Conservation (phyloP, 2,329 filamentous ascomycete genomes). For the Sporothrix brasiliensis region DNA sequence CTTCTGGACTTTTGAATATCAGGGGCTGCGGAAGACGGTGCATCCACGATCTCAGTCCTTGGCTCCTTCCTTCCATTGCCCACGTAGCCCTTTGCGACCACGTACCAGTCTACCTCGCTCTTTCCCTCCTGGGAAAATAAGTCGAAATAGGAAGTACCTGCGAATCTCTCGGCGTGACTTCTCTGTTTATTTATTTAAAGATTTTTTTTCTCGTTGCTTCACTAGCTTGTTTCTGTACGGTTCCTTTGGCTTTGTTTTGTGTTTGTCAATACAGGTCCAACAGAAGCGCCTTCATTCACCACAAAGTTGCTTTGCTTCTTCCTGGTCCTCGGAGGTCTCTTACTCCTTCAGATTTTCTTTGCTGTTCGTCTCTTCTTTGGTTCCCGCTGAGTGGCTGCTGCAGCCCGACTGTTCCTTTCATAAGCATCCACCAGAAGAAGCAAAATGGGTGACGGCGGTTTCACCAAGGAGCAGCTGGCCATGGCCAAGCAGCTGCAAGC, state of each 20-base stretch:
- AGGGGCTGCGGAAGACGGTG: not conserved
- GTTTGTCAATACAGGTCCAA: not conserved
- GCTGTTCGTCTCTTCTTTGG: too few relatives aligned
- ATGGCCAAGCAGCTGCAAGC: conserved; percentile 33
- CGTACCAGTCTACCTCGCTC: not conserved
- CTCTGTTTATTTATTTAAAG: not conserved
- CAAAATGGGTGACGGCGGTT: conserved; percentile 1
- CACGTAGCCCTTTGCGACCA: not conserved
- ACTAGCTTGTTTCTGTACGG: not conserved
- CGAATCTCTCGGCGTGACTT: not conserved
- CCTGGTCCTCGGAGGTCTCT: too few relatives aligned
- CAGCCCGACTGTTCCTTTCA: not conserved
- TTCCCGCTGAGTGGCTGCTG: not conserved
- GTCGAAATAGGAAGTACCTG: not conserved
- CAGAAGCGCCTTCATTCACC: not conserved
- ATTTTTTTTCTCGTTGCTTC: not conserved
- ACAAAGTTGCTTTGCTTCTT: too few relatives aligned
- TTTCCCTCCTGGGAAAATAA: conserved; percentile 10
- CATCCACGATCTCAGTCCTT: not conserved
- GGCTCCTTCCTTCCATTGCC: conserved; percentile 5
- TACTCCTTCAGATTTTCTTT: too few relatives aligned
- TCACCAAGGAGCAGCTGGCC: conserved; percentile 33
- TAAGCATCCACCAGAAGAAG: not conserved
- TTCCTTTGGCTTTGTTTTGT: not conserved
- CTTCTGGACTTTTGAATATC: not conserved